These are phyloP conservation scores for Penicillium digitatum DNA, from an alignment of 2,329 filamentous ascomycete genomes.

Conservation along the genomic window DNA sequence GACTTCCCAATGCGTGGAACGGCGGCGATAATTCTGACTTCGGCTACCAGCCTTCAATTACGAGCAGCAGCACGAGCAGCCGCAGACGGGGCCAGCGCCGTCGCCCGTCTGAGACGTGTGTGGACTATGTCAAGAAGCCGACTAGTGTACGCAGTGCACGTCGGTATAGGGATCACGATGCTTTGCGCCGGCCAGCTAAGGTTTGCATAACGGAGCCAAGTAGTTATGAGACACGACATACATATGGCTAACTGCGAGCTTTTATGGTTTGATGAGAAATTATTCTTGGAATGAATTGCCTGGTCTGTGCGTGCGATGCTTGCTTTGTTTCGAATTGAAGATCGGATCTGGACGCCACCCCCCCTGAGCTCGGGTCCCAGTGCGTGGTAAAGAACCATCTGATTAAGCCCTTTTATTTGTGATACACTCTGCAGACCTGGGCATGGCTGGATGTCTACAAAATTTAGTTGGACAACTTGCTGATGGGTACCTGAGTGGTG, in stretches of 20 bases:
- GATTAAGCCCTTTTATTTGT: not conserved
- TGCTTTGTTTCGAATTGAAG: not conserved
- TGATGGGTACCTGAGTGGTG: not conserved
- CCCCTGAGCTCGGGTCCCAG: not conserved
- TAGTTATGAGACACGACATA: slow-evolving; percentile 7
- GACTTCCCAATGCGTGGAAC: slow-evolving; percentile 20
- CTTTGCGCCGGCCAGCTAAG: slow-evolving; percentile 35
- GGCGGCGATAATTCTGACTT: slow-evolving; percentile 24
- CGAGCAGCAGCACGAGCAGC: slow-evolving; percentile 12
- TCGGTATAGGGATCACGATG: slow-evolving; percentile 21
- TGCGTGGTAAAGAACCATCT: not conserved
- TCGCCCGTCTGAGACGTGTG: slow-evolving; percentile 24
- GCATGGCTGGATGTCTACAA: not conserved
- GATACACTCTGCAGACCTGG: not conserved
- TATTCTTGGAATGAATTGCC: not conserved
- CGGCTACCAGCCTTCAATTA: slow-evolving; percentile 21
- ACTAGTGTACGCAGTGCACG: slow-evolving; percentile 22
- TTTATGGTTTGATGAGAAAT: slow-evolving; percentile 2
- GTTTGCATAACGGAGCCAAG: slow-evolving; percentile 29
- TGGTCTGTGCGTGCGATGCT: slow-evolving; percentile 1
- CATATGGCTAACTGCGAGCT: not conserved
- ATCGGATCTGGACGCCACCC: not conserved
- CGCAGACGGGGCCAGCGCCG: slow-evolving; percentile 19
- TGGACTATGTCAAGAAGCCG: slow-evolving; percentile 35
- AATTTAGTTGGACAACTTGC: not conserved